Conservation (phyloP, 306 rosid species). For the Prunus armeniaca region DNA sequence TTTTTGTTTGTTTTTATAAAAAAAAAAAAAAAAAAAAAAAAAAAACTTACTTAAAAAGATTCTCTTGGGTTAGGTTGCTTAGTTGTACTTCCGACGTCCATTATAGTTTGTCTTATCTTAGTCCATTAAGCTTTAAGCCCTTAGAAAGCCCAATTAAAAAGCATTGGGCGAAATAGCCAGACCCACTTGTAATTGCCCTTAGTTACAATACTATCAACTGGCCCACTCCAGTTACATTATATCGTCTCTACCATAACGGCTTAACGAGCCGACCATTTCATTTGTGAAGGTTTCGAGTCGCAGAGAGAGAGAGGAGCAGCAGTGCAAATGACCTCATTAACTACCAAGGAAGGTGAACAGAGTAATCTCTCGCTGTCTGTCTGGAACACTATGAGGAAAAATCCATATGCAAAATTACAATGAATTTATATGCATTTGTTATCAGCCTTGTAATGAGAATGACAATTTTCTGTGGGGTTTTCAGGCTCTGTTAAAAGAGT, state of each 20-base stretch:
- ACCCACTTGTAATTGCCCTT: no score
- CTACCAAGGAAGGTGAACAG: conserved; percentile 34
- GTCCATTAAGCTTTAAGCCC: background rate
- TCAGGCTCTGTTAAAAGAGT: conserved; percentile 72
- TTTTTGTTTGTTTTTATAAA: no score
- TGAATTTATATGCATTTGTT: background rate
- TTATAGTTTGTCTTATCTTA: background rate
- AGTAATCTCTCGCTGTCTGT: conserved; percentile 29
- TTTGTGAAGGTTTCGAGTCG: background rate
- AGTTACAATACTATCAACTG: background rate
- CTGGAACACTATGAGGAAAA: background rate
- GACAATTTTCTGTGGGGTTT: background rate
- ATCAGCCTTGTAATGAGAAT: no score
- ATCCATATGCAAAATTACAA: background rate
- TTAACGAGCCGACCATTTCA: background rate
- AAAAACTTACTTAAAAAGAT: no score
- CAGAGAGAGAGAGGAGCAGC: background rate
- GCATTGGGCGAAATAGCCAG: background rate
- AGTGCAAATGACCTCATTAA: conserved; percentile 48
- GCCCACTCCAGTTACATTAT: background rate
- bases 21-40: no score
- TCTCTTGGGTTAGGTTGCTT: no score
- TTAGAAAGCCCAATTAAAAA: background rate
- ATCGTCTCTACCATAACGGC: background rate
- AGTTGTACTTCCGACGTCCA: no score